phyloP scores from a whole-genome alignment of 768 basidiomycete genomes.

The Calocera cornea region DNA sequence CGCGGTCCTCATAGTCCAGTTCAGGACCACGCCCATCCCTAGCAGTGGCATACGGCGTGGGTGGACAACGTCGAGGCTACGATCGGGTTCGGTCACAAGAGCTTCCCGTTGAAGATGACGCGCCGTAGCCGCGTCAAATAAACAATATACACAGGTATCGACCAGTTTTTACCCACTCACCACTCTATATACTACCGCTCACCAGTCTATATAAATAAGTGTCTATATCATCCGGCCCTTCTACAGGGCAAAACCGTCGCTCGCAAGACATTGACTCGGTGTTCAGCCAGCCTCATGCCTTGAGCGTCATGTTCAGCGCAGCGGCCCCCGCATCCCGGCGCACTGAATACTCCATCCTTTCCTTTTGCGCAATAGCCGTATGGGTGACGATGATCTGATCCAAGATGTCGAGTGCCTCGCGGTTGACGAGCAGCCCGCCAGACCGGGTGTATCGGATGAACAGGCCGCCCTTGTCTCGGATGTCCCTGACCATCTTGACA shows the following conservation, averaged over 20 bases:
- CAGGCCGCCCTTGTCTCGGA: not conserved
- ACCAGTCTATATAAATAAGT: too few species aligned
- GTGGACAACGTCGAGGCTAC: not conserved
- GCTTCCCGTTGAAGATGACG: not conserved
- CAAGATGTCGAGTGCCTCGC: not conserved
- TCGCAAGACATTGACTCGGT: too few species aligned
- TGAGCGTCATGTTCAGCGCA: not conserved
- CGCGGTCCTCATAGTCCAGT: too few species aligned
- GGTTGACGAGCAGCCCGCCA: not conserved
- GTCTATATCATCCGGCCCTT: too few species aligned
- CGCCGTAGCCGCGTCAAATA: not conserved
- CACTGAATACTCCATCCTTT: not conserved
- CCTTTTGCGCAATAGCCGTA: not conserved
- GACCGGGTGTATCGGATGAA: not conserved
- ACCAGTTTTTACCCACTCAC: too few species aligned
- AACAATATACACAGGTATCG: too few species aligned
- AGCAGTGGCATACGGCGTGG: not conserved
- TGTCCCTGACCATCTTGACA: not conserved
- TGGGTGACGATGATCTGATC: conserved; percentile 1
- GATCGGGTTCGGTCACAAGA: not conserved
- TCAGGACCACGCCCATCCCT: too few species aligned
- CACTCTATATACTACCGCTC: too few species aligned
- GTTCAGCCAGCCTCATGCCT: not conserved
- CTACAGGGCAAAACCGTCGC: too few species aligned
- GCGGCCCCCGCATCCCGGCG: not conserved